Conservation (phyloP, 495 filamentous ascomycete genomes). For the Penicillium atrosanguineum region DNA sequence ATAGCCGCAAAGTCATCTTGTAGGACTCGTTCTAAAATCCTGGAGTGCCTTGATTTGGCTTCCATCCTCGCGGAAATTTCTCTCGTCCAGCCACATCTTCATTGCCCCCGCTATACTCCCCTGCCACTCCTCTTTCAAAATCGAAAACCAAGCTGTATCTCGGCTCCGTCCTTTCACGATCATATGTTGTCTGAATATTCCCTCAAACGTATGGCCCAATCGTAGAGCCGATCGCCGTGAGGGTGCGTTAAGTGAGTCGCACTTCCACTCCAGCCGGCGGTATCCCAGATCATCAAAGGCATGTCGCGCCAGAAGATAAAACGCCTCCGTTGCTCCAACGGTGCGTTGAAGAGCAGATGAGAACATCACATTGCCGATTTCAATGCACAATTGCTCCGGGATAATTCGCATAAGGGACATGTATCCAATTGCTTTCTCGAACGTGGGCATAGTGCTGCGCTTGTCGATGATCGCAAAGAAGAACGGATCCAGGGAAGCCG, state of each 20-base stretch:
- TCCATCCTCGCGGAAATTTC: slow-evolving; percentile 35
- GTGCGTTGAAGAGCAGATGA: slow-evolving; percentile 45
- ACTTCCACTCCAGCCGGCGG: slow-evolving; percentile 59
- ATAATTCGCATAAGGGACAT: slow-evolving; percentile 44
- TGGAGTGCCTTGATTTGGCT: neutral
- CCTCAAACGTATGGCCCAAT: slow-evolving; percentile 53
- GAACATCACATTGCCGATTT: slow-evolving; percentile 53
- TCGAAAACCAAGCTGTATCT: slow-evolving; percentile 56
- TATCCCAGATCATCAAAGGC: slow-evolving; percentile 52
- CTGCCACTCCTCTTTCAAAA: slow-evolving; percentile 52
- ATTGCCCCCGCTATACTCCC: slow-evolving; percentile 39
- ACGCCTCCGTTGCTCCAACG: slow-evolving; percentile 47
- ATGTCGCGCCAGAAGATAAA: slow-evolving; percentile 45
- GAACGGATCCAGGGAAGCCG: slow-evolving; percentile 31
- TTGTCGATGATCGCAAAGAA: slow-evolving; percentile 44
- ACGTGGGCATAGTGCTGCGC: neutral
- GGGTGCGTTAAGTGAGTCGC: slow-evolving; percentile 47
- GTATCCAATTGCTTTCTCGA: slow-evolving; percentile 35
- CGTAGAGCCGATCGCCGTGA: slow-evolving; percentile 49
- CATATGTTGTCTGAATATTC: slow-evolving; percentile 55
- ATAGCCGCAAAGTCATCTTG: too few relatives aligned
- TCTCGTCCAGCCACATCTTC: slow-evolving; percentile 45
- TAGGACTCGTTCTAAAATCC: neutral
- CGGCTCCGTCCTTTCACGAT: slow-evolving; percentile 53
- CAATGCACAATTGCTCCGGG: slow-evolving; percentile 35